Percentiles rank a stretch among this genome's conserved stretches.
These are phyloP conservation scores for Solanum virginianum DNA, from an alignment of 257 asterid genomes.

Conservation along the genomic window DNA sequence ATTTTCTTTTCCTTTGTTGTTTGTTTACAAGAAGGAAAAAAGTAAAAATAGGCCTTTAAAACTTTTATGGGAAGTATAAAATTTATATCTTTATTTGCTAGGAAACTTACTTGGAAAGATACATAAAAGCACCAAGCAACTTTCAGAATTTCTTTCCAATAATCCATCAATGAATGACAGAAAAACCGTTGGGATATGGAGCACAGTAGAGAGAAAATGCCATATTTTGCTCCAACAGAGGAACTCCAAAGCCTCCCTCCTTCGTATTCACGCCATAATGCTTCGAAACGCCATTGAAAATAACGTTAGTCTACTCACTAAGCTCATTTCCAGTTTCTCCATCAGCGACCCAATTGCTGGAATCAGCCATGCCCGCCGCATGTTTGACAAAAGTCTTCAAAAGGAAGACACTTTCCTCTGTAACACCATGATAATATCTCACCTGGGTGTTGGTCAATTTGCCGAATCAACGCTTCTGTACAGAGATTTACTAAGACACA, in stretches of 20 bases:
- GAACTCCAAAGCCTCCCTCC: constrained; percentile 36
- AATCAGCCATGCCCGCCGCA: constrained; percentile 45
- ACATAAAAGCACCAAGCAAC: not conserved
- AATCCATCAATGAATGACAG: constrained; percentile 9
- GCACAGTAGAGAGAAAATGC: constrained; percentile 46
- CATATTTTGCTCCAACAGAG: constrained; percentile 53
- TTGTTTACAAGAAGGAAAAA: not conserved
- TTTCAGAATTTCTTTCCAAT: not conserved
- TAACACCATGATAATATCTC: constrained; percentile 86
- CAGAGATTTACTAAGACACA: constrained; percentile 27
- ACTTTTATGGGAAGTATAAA: too few relatives aligned
- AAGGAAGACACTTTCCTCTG: constrained; percentile 59
- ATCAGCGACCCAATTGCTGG: constrained; percentile 32
- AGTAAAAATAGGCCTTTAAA: not conserved
- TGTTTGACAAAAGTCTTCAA: constrained; percentile 44
- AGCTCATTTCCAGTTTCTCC: constrained; percentile 51
- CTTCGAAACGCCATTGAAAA: constrained; percentile 47
- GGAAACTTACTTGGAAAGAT: not conserved
- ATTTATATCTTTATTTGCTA: not conserved
- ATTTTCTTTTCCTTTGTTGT: not conserved
- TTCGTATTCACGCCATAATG: constrained; percentile 70
- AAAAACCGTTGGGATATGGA: constrained; percentile 37
- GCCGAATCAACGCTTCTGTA: constrained; percentile 31
- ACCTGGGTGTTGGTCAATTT: constrained; percentile 36
- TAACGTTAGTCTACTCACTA: constrained; percentile 62